These are phyloP conservation scores for Podosphaera aphanis DNA, from an alignment of 2,329 filamentous ascomycete genomes.

Conservation along the genomic window DNA sequence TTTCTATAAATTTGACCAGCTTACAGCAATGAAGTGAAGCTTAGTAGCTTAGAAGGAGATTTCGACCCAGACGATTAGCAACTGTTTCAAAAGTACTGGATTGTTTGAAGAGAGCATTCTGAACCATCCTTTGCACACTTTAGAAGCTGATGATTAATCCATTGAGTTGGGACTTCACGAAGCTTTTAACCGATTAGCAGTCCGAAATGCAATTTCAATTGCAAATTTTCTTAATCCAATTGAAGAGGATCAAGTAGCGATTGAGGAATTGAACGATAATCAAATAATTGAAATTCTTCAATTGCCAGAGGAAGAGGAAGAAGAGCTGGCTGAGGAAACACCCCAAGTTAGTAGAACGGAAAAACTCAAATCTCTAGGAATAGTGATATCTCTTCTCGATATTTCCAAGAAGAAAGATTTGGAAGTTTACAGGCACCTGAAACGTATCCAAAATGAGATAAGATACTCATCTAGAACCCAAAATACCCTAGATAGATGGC, in stretches of 20 bases:
- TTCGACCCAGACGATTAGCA: background rate
- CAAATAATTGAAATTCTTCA: background rate
- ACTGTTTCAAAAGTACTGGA: background rate
- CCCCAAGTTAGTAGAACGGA: no score
- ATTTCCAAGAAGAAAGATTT: no score
- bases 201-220: no score
- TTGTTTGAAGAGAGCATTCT: background rate
- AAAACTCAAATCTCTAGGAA: no score
- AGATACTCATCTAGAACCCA: no score
- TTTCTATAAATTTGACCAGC: background rate
- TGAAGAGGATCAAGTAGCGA: background rate
- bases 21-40: slow-evolving; percentile 7
- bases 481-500: no score
- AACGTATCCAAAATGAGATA: no score
- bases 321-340: background rate
- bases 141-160: background rate
- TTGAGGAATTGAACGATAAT: background rate
- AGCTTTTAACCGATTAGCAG: background rate
- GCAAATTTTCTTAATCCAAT: no score
- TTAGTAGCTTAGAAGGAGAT: slow-evolving; percentile 11
- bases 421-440: no score
- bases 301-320: background rate
- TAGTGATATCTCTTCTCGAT: no score
- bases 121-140: background rate
- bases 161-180: background rate